Evolutionary conservation across 2,329 filamentous ascomycete genomes (phyloP), one percentile per base, ranked within the genome.

Genomic region (Arthrobotrys conoides): DNA sequence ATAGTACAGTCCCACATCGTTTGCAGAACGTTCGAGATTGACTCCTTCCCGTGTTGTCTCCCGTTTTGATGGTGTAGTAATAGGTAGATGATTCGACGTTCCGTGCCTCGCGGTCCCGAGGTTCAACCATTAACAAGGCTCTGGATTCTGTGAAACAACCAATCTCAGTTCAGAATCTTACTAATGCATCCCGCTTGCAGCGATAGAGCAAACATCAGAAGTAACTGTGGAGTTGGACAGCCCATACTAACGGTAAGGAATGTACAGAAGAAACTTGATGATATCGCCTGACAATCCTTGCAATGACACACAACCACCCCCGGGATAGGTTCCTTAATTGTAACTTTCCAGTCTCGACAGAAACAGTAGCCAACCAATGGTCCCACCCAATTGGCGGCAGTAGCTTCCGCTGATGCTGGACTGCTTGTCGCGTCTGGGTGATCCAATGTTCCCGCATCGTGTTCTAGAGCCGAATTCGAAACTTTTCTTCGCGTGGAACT

Each of bases 211-310:
- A 67, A 51, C 53, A 30, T 49, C 53, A 27, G 53, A 59, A 51
- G 24, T 49, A 51, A 46, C 49, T 53, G 63, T 59, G 66, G 71
- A 36, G 65, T 76, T 44, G 73, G 67, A 57, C 44, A 51, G 64
- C 66, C 59, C 76, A 49, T 79, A 79, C 76, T 79, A 59, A 75
- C 76, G 69, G 76, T 79, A n/a, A 79, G 65, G 76, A 75, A 79
- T 61, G 70, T 79, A 49, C 70, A 79, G 65, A 79, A 79, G 71
- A 79, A 79, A 48, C 76, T 79, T 27, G 76, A 79, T n/a, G 76
- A 79, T 79, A 79, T 79, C 71, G 76, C 76, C 76, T 79, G 76
- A 75, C 70, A 79, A 75, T 79, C 76, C 76, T 73, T 79, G 70
- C 76, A 79, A 75, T 79, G 76, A 49, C 76, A 79, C 46, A 79